Evolutionary conservation across 2,329 filamentous ascomycete species (phyloP).

Genomic region (Neopestalotiopsis sp.): DNA sequence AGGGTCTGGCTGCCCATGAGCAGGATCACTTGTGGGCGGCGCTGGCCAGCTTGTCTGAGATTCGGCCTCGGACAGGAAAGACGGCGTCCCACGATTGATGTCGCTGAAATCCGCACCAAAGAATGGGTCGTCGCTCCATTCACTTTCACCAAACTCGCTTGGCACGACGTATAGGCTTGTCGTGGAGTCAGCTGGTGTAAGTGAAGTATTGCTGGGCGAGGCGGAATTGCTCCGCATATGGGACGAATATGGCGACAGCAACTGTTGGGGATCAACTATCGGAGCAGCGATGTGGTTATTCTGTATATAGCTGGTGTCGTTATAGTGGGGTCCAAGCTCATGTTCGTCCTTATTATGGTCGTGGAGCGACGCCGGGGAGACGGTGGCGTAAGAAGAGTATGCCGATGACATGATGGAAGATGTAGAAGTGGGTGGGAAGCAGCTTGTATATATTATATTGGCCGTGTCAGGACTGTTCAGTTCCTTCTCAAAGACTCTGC

Average conservation of each 20-base stretch:
- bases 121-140: constrained; percentile 47
- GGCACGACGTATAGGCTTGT: constrained; percentile 52
- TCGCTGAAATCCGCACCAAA: constrained; percentile 54
- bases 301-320: constrained; percentile 30
- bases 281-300: constrained; percentile 37
- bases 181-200: constrained; percentile 56
- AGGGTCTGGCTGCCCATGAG: constrained; percentile 17
- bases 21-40: background rate
- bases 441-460: constrained; percentile 41
- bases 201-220: constrained; percentile 43
- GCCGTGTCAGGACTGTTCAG: constrained; percentile 26
- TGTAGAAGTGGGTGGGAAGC: constrained; percentile 28
- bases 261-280: constrained; percentile 39
- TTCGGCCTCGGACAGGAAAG: constrained; percentile 41
- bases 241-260: constrained; percentile 50
- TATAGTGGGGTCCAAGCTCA: constrained; percentile 37
- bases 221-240: constrained; percentile 43
- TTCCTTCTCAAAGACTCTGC: constrained; percentile 22
- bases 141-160: constrained; percentile 47
- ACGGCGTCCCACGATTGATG: constrained; percentile 45
- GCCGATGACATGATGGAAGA: constrained; percentile 48
- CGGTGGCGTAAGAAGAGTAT: constrained; percentile 42
- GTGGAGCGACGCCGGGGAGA: constrained; percentile 45
- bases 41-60: background rate
- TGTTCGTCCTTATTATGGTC: constrained; percentile 38